Evolutionary conservation across 495 filamentous ascomycete genomes (phyloP).

Genomic region (Sporormia fimetaria): DNA sequence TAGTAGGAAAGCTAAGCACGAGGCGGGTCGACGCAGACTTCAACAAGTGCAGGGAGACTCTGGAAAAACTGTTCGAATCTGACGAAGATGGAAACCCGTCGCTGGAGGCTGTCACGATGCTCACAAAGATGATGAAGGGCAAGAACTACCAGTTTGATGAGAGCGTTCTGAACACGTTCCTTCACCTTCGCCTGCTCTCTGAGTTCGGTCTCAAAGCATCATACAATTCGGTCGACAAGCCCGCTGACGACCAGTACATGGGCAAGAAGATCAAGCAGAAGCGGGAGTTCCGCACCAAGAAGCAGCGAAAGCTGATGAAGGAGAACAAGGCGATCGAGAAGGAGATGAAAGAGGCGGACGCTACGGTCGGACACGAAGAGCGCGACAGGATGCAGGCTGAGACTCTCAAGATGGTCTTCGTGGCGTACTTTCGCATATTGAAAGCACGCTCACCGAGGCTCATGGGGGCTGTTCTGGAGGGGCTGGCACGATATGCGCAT

Average conservation of each 20-base stretch:
- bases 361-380: constrained; percentile 79
- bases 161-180: constrained; percentile 77
- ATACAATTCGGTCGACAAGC: constrained; percentile 54
- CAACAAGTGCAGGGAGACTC: constrained; percentile 61
- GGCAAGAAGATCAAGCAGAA: constrained; percentile 63
- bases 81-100: constrained; percentile 83
- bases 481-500: constrained; percentile 82
- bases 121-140: constrained; percentile 90
- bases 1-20: constrained; percentile 68
- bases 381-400: constrained; percentile 86
- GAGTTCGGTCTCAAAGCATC: constrained; percentile 81
- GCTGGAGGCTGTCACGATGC: constrained; percentile 70
- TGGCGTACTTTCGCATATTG: constrained; percentile 84
- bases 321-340: constrained; percentile 81
- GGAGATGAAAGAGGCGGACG: constrained; percentile 88
- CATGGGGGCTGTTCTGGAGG: constrained; percentile 90
- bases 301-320: constrained; percentile 58
- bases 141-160: constrained; percentile 71
- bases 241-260: constrained; percentile 30
- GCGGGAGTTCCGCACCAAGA: constrained; percentile 65
- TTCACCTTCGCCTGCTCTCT: constrained; percentile 75
- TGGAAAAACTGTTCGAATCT: constrained; percentile 71
- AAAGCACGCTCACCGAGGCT: constrained; percentile 66
- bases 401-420: constrained; percentile 90
- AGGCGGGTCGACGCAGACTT: constrained; percentile 59